Conservation (phyloP, 306 rosid species). For the Crotalaria pallida region DNA sequence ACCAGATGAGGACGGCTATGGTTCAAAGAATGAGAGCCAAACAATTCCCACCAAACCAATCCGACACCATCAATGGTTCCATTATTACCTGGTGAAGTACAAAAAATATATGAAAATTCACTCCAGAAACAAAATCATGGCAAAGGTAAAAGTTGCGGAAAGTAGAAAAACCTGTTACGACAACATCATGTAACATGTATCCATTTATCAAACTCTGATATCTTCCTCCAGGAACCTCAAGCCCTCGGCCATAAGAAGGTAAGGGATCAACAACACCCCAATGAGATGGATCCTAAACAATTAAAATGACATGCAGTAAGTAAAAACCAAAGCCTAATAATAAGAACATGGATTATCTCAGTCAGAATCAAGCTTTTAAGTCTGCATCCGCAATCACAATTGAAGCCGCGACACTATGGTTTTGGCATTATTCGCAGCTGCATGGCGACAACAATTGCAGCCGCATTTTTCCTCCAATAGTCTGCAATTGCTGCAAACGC, state of each 20-base stretch:
- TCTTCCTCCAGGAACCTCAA: slow-evolving; percentile 78
- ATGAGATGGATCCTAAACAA: slow-evolving; percentile 66
- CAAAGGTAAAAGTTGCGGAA: background rate
- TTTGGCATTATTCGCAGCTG: too few species aligned
- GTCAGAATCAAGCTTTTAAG: too few species aligned
- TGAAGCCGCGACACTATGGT: too few species aligned
- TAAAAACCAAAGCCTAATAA: background rate
- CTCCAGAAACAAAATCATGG: slow-evolving; percentile 3
- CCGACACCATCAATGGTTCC: slow-evolving; percentile 95
- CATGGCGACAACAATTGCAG: too few species aligned
- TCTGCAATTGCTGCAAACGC: too few species aligned
- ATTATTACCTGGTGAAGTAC: slow-evolving; percentile 57
- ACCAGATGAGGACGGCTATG: slow-evolving; percentile 92
- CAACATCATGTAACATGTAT: slow-evolving; percentile 74
- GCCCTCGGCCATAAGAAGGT: slow-evolving; percentile 92
- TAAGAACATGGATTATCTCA: background rate
- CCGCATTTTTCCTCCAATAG: too few species aligned
- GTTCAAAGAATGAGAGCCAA: slow-evolving; percentile 57
- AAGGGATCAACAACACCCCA: slow-evolving; percentile 83
- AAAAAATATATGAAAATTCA: slow-evolving; percentile 20
- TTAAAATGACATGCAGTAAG: background rate
- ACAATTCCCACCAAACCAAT: slow-evolving; percentile 94
- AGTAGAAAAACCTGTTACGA: slow-evolving; percentile 69
- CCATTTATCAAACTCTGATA: slow-evolving; percentile 87
- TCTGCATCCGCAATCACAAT: too few species aligned